Evolutionary conservation across 1,284 basidiomycete genomes (phyloP), one percentile per base, ranked within the genome.

Genomic region (Cutaneotrichosporon dermatis): DNA sequence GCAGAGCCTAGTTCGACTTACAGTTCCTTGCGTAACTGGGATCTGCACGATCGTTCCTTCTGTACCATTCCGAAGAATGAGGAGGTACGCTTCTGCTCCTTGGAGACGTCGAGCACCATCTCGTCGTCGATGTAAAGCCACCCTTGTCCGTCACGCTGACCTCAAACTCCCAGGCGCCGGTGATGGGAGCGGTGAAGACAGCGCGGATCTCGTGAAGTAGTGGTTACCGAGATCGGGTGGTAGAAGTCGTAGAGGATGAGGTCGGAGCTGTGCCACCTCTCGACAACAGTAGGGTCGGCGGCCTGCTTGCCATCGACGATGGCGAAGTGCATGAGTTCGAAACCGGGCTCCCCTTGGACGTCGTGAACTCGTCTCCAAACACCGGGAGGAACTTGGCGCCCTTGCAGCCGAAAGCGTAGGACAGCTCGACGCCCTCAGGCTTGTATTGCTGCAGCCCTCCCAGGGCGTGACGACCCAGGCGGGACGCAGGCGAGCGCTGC

Each of bases 61-160:
- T 7, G 61, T 67, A 15, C 70, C 65, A 43, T 58, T 11, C 61
- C 61, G 51, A 72, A 70, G 58, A 63, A 72, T 6, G 54, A 16
- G 49, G 49, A 43, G 46, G 61, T 54, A 39, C 39, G 54, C 4
- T 40, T 37, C 42, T 56, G 60, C 16, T 65, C 51, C 83, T 84
- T 54, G 83, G 85, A 86, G 67, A 88, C 88, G 71, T 89, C 86
- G 55, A 88, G 83, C 4, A 82, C 77, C 57, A 87, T 70, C 67
- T 84, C 71, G 12, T 80, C 84, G 63, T 88, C 74, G n/a, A 89
- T 74, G 76, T 80, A 89, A 4, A 89, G 77, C 79, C 62, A 57
- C 5, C 63, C 69, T 53, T 66, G 57, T 10, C 71, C 3, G 70
- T 69, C 15, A 68, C 62, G 13, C 51, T 43, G 10, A 66, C 25